Base-by-base conservation (phyloP, 257 asterid species). In the Galeopsis tetrahit region DNA sequence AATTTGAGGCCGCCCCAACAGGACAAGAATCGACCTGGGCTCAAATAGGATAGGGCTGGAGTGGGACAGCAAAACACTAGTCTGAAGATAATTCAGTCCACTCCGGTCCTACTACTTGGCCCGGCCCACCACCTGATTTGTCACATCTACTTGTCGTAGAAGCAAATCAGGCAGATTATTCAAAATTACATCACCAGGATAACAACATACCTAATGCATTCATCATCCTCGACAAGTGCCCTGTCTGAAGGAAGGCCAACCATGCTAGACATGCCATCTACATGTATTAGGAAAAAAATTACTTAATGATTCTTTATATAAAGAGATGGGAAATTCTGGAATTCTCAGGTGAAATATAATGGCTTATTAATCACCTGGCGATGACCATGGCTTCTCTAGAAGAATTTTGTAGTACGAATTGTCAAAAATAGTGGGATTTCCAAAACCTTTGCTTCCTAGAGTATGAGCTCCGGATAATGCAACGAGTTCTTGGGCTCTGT, bases 381-480 rank as follows among this genome's bases (percentile, higher is more conserved):
- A 74, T 55, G 81, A 78, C 97, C 98, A 89, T 53, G 98, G 91
- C 83, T 91, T 93, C 83, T 89, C 85, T 67, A 86, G 83, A 72
- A 93, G 96, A 58, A 93, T 84, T 81, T 82, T 88, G 84, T 81
- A 93, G 85, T 93, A 93, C 7, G 97, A 87, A 80, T 93, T 88
- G 76, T 91, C 98, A 57, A 93, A 93, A 74, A 82, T 86, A 7
- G 33, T 48, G 51, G 98, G 97, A 78, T 67, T 83, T 79, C 97
- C 98, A 33, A 93, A 93, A 67, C 98, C 98, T 91, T 93, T 91
- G 81, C 78, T 77, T 74, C 98, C 98, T 49, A 91, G 75, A 15
- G 96, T 93, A 81, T 91, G 98, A 48, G 96, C 98, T 74, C 98
- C 98, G 36, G 96, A 91, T 71, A 89, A 73, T 15, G 95, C 98